Evolutionary conservation across 768 basidiomycete genomes (phyloP).

Genomic region (Clitopilus passeckerianus): DNA sequence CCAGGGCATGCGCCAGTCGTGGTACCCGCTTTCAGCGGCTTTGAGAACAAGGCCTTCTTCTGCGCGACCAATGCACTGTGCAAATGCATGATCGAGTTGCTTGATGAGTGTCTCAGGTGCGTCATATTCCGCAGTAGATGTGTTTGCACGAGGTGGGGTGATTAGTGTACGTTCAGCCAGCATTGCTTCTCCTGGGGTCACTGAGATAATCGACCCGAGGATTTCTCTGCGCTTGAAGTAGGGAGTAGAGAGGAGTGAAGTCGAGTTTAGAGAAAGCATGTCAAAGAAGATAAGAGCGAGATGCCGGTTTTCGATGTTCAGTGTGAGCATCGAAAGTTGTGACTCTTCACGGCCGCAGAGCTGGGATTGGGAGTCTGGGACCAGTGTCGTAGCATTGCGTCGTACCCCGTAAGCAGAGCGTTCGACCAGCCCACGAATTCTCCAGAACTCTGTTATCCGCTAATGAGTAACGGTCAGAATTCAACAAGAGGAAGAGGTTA

Average conservation of each 20-base stretch:
- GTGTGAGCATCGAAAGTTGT: slow-evolving; percentile 25
- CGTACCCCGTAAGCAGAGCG: slow-evolving; percentile 54
- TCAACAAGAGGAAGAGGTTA: slow-evolving; percentile 19
- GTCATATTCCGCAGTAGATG: neutral
- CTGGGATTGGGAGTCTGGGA: slow-evolving; percentile 2
- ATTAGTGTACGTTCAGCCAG: slow-evolving; percentile 55
- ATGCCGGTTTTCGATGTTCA: slow-evolving; percentile 37
- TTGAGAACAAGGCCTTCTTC: slow-evolving; percentile 80
- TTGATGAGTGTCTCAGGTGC: slow-evolving; percentile 11
- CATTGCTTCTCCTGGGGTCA: slow-evolving; percentile 56
- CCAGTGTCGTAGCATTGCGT: slow-evolving; percentile 16
- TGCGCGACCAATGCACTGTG: slow-evolving; percentile 41
- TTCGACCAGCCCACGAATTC: slow-evolving; percentile 56
- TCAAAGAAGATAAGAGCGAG: slow-evolving; percentile 89
- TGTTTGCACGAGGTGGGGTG: slow-evolving; percentile 19
- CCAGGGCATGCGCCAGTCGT: slow-evolving; percentile 65
- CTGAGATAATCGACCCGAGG: slow-evolving; percentile 53
- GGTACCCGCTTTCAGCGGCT: slow-evolving; percentile 62
- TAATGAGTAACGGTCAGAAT: neutral
- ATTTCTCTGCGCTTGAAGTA: slow-evolving; percentile 57
- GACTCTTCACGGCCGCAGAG: slow-evolving; percentile 10
- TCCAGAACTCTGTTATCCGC: slow-evolving; percentile 64
- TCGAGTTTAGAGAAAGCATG: slow-evolving; percentile 63
- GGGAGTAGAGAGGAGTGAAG: slow-evolving; percentile 45
- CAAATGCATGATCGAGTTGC: slow-evolving; percentile 40